phyloP scores from a whole-genome alignment of 1,284 basidiomycete genomes.

The Microbotryum violaceum region DNA sequence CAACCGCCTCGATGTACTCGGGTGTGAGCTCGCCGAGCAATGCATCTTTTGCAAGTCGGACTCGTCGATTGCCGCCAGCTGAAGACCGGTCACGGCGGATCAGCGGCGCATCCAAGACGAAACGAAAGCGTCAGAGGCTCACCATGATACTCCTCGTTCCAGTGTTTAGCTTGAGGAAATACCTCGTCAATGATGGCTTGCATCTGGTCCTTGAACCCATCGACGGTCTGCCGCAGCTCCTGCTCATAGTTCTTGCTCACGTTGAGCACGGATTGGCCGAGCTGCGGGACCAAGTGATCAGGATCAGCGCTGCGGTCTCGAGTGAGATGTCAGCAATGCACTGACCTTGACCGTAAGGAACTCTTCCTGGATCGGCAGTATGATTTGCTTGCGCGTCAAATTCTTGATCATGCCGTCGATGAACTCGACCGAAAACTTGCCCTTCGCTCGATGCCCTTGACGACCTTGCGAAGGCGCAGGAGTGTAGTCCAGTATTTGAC shows the following conservation, averaged over 20 bases:
- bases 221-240: background rate
- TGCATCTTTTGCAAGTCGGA: slow-evolving; percentile 6
- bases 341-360: slow-evolving; percentile 12
- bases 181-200: slow-evolving; percentile 10
- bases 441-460: slow-evolving; percentile 3
- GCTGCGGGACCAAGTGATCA: background rate
- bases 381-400: slow-evolving; percentile 1
- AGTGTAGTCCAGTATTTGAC: background rate
- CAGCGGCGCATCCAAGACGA: too few species aligned
- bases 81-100: too few species aligned
- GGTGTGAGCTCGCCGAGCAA: slow-evolving; percentile 12
- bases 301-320: background rate
- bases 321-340: background rate
- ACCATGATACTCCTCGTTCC: slow-evolving; percentile 10
- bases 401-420: background rate
- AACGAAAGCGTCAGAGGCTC: too few species aligned
- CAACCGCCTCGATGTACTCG: slow-evolving; percentile 6
- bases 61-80: slow-evolving; percentile 7
- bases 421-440: slow-evolving; percentile 14
- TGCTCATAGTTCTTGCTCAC: background rate
- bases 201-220: background rate
- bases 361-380: background rate
- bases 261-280: slow-evolving; percentile 7
- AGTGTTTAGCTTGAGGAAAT: background rate
- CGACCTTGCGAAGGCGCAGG: background rate